Evolutionary conservation across 257 asterid genomes (phyloP).

Genomic region (Solanum lycopersicoides): DNA sequence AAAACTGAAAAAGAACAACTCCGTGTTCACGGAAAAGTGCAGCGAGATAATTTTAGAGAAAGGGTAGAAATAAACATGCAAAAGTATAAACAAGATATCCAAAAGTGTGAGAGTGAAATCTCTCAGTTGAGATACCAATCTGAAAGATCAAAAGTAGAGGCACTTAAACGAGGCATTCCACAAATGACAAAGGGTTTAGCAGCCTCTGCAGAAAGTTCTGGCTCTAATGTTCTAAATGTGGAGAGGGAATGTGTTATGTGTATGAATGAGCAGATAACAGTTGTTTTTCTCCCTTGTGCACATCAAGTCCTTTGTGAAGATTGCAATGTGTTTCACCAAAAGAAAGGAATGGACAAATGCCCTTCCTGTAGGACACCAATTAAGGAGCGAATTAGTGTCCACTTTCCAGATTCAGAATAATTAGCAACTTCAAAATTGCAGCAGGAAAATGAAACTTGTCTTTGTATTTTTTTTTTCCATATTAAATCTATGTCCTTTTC

Average conservation of each 20-base stretch:
- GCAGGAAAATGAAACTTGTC: background rate
- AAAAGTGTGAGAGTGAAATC: conserved; percentile 33
- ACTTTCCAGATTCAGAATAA: conserved; percentile 9
- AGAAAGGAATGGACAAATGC: conserved; percentile 58
- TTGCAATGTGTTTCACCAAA: conserved; percentile 46
- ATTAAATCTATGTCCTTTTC: background rate
- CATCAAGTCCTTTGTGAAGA: conserved; percentile 63
- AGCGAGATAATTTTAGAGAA: conserved; percentile 30
- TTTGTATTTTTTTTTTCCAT: background rate
- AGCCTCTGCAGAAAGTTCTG: conserved; percentile 29
- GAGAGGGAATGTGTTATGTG: conserved; percentile 90
- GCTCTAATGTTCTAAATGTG: conserved; percentile 16
- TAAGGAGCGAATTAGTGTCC: conserved; percentile 32
- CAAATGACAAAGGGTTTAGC: conserved; percentile 20
- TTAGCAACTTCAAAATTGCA: background rate
- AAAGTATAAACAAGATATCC: conserved; percentile 23
- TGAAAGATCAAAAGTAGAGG: conserved; percentile 39
- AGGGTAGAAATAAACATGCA: conserved; percentile 23
- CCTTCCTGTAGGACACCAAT: conserved; percentile 69
- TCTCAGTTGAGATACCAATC: conserved; percentile 33
- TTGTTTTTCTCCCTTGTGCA: conserved; percentile 74
- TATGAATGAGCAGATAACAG: conserved; percentile 52
- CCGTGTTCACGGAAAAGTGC: conserved; percentile 18
- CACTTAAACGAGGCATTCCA: conserved; percentile 26
- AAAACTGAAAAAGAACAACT: conserved; percentile 1